phyloP scores from a whole-genome alignment of 192 early-diverging fungal genomes.

The Coemansia sp. region DNA sequence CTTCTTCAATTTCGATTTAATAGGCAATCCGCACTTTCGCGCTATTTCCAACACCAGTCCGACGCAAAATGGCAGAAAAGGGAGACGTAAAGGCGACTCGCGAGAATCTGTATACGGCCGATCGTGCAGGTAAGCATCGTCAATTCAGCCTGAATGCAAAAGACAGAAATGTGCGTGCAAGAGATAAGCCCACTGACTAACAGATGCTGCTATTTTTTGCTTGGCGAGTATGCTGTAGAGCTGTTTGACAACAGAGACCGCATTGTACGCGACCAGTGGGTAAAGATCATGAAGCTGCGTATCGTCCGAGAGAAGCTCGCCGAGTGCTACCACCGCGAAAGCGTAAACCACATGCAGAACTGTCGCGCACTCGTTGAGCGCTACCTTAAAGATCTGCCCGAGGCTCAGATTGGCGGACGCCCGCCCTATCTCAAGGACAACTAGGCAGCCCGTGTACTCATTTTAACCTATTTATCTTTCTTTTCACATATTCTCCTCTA shows the following conservation, averaged over 20 bases:
- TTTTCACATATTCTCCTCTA: background rate
- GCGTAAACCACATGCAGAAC: slow-evolving; percentile 91
- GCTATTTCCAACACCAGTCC: no score
- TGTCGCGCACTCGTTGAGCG: slow-evolving; percentile 78
- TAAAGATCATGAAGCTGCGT: slow-evolving; percentile 84
- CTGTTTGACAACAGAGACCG: slow-evolving; percentile 61
- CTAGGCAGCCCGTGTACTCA: background rate
- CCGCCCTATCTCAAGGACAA: slow-evolving; percentile 31
- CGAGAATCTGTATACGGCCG: slow-evolving; percentile 50
- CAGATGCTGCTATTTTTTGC: background rate
- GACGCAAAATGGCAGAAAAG: slow-evolving; percentile 9
- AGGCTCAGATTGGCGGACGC: slow-evolving; percentile 38
- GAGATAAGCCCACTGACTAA: slow-evolving; percentile 3
- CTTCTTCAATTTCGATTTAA: no score
- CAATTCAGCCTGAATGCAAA: background rate
- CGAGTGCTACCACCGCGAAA: slow-evolving; percentile 89
- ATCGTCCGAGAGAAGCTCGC: slow-evolving; percentile 79
- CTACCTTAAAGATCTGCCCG: slow-evolving; percentile 64
- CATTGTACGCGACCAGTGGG: slow-evolving; percentile 82
- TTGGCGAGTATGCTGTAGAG: slow-evolving; percentile 16
- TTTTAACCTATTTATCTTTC: background rate
- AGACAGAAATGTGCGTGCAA: background rate
- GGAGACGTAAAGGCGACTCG: slow-evolving; percentile 45
- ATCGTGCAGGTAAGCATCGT: slow-evolving; percentile 47
- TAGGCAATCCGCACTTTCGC: no score